Evolutionary conservation across 2,329 filamentous ascomycete species (phyloP), one percentile per base, ranked within the genome.

Genomic region (Verticillium isaacii): DNA sequence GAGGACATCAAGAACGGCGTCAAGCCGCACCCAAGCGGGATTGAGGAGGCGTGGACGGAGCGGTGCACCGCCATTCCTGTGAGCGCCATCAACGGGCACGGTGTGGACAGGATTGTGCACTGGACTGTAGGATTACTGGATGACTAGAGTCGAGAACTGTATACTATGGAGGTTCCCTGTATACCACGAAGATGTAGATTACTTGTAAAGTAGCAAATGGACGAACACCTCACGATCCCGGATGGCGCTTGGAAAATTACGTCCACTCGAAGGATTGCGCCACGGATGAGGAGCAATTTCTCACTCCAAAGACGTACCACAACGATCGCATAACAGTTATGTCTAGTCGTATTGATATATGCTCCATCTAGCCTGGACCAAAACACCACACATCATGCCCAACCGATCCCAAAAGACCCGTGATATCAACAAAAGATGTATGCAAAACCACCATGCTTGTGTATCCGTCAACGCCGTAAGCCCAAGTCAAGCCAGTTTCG

Each of bases 41-140:
- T 87, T 32, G 77, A 82, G 60, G 77, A 76, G 3, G 80, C 81
- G 9, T 85, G 89, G 89, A 75, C 78, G 71, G 74, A 82, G 75
- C 76, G 88, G 80, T 83, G 91, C 36, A 80, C 84, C 25, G 90
- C 86, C 23, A 87, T 98, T 63, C 95, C 95, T 0, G 88, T 98
- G 57, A 96, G 93, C 73, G 95, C 94, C 57, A 96, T 97, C 65
- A 85, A 89, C 62, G 91, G 90, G 5, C 88, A 97, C 72, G 93
- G 94, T 3, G 88, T 96, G 9, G 86, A 92, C 60, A 80, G 83
- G 55, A 87, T 95, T 61, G 83, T 91, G 23, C 86, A 91, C 68
- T 87, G 90, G 80, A 89, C 88, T 2, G 83, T 93, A 58, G 85
- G 86, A 17, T 72, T 94, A 61, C 75, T 94, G 61, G 84, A 89